A percentile compares a stretch with the other conserved stretches of the same genome.
Evolutionary conservation across 1,284 basidiomycete genomes (phyloP).

Genomic region (Austroboletus niveus): DNA sequence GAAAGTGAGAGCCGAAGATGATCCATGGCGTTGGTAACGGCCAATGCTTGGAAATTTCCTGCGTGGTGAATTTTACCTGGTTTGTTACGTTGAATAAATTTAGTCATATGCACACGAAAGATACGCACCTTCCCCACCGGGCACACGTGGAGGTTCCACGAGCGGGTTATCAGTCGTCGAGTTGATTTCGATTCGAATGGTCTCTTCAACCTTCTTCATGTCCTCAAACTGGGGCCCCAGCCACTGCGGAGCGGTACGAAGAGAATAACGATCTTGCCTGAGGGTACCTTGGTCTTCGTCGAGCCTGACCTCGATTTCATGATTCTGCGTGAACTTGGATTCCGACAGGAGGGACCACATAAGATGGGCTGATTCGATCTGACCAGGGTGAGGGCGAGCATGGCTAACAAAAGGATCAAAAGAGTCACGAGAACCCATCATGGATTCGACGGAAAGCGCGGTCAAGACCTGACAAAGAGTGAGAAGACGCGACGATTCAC

Average conservation of each 20-base stretch:
- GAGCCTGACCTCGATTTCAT: constrained; percentile 62
- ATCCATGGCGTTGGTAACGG: constrained; percentile 86
- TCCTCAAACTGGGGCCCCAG: constrained; percentile 86
- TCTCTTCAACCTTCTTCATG: constrained; percentile 60
- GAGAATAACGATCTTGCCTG: constrained; percentile 64
- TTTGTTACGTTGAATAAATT: constrained; percentile 41
- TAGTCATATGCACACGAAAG: background rate
- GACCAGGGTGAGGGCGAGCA: constrained; percentile 85
- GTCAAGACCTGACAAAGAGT: constrained; percentile 60
- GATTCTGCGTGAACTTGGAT: constrained; percentile 60
- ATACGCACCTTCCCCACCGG: constrained; percentile 18
- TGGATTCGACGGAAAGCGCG: constrained; percentile 82
- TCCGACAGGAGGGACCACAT: constrained; percentile 72
- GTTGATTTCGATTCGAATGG: constrained; percentile 79
- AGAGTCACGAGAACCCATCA: constrained; percentile 67
- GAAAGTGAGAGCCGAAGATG: constrained; percentile 80
- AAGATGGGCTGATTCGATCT: constrained; percentile 72
- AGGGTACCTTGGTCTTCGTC: constrained; percentile 69
- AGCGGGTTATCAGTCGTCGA: constrained; percentile 49
- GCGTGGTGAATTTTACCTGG: constrained; percentile 73
- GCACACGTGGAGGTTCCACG: constrained; percentile 23
- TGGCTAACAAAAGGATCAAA: constrained; percentile 79
- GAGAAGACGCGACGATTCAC: background rate
- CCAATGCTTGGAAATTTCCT: constrained; percentile 87
- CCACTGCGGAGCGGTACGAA: constrained; percentile 81